These are phyloP conservation scores for Aureobasidium sp. DNA, from an alignment of 2,329 filamentous ascomycete genomes.

Conservation along the genomic window DNA sequence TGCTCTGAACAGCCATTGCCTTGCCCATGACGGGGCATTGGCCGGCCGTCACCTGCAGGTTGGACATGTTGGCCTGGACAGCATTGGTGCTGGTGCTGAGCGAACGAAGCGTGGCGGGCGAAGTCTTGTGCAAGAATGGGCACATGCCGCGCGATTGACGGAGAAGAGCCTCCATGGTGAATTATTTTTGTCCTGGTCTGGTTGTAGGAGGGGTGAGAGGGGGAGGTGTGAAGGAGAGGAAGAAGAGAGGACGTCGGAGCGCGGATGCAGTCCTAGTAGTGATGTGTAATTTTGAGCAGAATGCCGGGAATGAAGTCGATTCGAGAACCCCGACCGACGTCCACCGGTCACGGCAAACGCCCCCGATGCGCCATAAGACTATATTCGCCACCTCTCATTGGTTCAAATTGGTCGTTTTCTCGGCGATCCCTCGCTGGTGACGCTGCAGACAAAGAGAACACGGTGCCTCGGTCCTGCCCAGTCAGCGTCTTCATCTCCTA, in stretches of 20 bases:
- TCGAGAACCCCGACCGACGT: not conserved
- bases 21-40: constrained; percentile 99
- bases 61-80: constrained; percentile 77
- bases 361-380: not conserved
- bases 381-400: constrained; percentile 9
- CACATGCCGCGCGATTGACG: constrained; percentile 96
- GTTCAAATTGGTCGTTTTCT: not conserved
- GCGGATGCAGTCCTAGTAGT: not conserved
- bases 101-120: constrained; percentile 81
- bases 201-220: not conserved
- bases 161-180: constrained; percentile 80
- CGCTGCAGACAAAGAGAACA: not conserved
- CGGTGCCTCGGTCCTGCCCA: not conserved
- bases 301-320: not conserved
- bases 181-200: not conserved
- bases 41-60: constrained; percentile 86
- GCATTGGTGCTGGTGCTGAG: constrained; percentile 68
- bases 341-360: constrained; percentile 3
- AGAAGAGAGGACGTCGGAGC: not conserved
- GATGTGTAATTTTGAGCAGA: constrained; percentile 8
- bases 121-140: constrained; percentile 92
- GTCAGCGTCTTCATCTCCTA: not conserved
- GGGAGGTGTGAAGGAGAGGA: not conserved
- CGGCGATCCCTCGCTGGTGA: constrained; percentile 10
- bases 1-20: constrained; percentile 77